phyloP scores from a whole-genome alignment of 169 alveolate genomes.

The Perkinsus chesapeaki region DNA sequence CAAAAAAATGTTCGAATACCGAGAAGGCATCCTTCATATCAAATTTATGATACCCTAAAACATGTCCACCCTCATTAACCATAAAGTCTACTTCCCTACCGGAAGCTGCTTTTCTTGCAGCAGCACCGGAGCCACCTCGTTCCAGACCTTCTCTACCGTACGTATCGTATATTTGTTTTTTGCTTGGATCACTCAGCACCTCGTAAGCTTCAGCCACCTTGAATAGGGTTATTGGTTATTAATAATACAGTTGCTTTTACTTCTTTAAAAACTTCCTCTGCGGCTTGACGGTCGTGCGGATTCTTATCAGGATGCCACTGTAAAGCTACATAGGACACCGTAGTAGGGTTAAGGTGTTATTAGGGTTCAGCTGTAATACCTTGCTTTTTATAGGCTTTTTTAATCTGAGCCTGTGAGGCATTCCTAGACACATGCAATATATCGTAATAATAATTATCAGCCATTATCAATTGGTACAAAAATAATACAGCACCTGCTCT shows the following conservation, averaged over 20 bases:
- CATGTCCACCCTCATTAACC: not conserved
- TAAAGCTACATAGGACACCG: not conserved
- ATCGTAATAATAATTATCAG: conserved; percentile 34
- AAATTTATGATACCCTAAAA: not conserved
- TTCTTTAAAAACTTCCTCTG: not conserved
- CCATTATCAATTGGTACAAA: not conserved
- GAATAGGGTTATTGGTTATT: conserved; percentile 12
- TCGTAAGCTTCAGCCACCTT: conserved; percentile 48
- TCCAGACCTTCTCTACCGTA: conserved; percentile 42
- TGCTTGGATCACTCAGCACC: conserved; percentile 42
- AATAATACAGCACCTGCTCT: not conserved
- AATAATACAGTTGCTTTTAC: not conserved
- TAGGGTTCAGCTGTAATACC: not conserved
- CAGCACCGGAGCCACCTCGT: conserved; percentile 19
- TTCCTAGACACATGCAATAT: conserved; percentile 50
- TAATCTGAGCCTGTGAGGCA: conserved; percentile 55
- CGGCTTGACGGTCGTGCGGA: not conserved
- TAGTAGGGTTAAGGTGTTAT: too few relatives aligned
- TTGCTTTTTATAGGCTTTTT: conserved; percentile 46
- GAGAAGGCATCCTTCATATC: not conserved
- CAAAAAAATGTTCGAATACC: not conserved
- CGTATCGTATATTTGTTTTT: conserved; percentile 38
- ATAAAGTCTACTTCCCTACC: not conserved
- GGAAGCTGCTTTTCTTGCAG: not conserved
- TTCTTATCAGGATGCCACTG: not conserved